Evolutionary conservation across 2,329 filamentous ascomycete species (phyloP).

Genomic region (Apiospora hydei): DNA sequence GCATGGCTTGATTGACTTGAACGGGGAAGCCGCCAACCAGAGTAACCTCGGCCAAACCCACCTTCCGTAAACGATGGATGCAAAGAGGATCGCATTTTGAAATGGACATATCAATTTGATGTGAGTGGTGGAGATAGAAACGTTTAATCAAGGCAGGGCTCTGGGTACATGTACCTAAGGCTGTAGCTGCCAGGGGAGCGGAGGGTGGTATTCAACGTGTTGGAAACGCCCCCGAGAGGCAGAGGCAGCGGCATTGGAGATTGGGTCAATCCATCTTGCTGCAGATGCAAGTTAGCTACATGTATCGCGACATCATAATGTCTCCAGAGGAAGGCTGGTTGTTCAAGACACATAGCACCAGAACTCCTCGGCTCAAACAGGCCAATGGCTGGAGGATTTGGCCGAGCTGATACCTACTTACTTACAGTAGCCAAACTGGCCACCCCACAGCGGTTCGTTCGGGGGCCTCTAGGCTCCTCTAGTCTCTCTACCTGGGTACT

Average conservation of each 20-base stretch:
- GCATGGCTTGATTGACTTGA: neutral
- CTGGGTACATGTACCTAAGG: neutral
- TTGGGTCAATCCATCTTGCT: neutral
- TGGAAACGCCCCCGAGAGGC: neutral
- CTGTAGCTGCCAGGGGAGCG: neutral
- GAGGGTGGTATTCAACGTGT: neutral
- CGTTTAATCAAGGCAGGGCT: neutral
- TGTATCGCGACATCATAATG: neutral
- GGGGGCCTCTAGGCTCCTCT: neutral
- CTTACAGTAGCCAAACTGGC: neutral
- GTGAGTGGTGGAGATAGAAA: neutral
- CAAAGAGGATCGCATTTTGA: neutral
- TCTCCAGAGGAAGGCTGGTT: neutral
- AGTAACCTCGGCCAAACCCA: neutral
- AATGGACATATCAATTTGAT: neutral
- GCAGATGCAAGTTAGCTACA: neutral
- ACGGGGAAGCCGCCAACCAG: neutral
- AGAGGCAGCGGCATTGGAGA: neutral
- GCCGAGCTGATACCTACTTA: neutral
- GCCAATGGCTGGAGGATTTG: neutral
- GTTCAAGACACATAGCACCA: neutral
- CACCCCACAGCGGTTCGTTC: slow-evolving; percentile 12
- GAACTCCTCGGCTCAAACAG: neutral
- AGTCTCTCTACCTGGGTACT: no score
- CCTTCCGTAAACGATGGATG: neutral